Percentiles rank a stretch among this genome's conserved stretches.
These are phyloP conservation scores for Lyophyllum shimeji DNA, from an alignment of 768 basidiomycete genomes.

Conservation along the genomic window DNA sequence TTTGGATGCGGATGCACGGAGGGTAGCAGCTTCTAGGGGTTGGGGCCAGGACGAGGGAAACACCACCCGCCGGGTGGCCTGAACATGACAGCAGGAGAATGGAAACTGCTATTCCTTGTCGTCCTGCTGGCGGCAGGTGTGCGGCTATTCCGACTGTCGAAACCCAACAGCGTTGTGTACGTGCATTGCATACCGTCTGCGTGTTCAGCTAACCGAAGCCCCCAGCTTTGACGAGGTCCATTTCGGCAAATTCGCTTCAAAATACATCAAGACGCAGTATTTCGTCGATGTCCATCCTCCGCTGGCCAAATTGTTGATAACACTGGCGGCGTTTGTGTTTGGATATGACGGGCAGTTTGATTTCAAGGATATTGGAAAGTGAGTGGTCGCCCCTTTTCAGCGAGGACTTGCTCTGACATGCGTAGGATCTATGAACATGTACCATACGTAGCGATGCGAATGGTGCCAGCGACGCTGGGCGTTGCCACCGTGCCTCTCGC, in stretches of 20 bases:
- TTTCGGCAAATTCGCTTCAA: slow-evolving; percentile 94
- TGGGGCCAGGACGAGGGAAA: slow-evolving; percentile 48
- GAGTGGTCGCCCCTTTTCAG: slow-evolving; percentile 24
- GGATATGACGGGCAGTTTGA: slow-evolving; percentile 95
- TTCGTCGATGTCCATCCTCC: slow-evolving; percentile 98
- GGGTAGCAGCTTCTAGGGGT: slow-evolving; percentile 68
- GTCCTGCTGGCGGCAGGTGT: slow-evolving; percentile 74
- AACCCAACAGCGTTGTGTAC: slow-evolving; percentile 91
- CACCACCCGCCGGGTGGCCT: slow-evolving; percentile 57
- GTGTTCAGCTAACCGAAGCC: neutral
- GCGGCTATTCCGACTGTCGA: slow-evolving; percentile 82
- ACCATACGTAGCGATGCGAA: slow-evolving; percentile 96
- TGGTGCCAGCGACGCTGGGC: slow-evolving; percentile 90
- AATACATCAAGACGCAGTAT: slow-evolving; percentile 91
- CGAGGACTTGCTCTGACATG: neutral
- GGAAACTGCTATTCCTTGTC: slow-evolving; percentile 68
- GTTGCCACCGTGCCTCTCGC: slow-evolving; percentile 86
- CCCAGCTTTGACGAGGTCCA: slow-evolving; percentile 96
- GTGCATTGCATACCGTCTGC: slow-evolving; percentile 28
- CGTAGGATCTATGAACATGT: slow-evolving; percentile 78
- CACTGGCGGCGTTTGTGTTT: slow-evolving; percentile 81
- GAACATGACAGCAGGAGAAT: slow-evolving; percentile 68
- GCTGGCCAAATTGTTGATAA: slow-evolving; percentile 93
- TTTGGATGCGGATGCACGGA: slow-evolving; percentile 72
- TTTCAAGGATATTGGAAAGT: slow-evolving; percentile 98